A percentile compares a stretch with the other conserved stretches of the same genome.
Conservation (phyloP, 257 asterid species). For the Eucommia ulmoides region DNA sequence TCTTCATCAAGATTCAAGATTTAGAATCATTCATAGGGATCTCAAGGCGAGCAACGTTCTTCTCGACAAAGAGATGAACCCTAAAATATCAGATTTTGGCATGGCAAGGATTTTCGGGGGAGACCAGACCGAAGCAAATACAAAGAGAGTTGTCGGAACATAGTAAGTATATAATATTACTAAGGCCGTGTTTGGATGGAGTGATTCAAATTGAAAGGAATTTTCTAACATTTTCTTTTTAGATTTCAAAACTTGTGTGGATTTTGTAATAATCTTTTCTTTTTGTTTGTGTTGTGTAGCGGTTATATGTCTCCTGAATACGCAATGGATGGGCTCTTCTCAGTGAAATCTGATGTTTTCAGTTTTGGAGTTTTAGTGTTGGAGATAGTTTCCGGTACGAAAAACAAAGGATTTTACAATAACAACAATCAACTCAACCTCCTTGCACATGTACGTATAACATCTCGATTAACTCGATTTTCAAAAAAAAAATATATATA, state of each 20-base stretch:
- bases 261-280: not conserved
- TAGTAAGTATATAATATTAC: slow-evolving; percentile 21
- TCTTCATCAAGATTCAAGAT: slow-evolving; percentile 35
- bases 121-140: too few species aligned
- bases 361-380: slow-evolving; percentile 30
- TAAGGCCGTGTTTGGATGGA: slow-evolving; percentile 29
- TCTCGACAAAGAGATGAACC: too few species aligned
- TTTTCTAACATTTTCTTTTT: not conserved
- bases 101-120: too few species aligned
- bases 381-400: slow-evolving; percentile 25
- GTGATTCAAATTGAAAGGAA: too few species aligned
- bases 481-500: too few species aligned
- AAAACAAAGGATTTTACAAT: slow-evolving; percentile 27
- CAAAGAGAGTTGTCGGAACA: too few species aligned
- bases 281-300: slow-evolving; percentile 13
- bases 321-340: slow-evolving; percentile 21
- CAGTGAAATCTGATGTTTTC: slow-evolving; percentile 28
- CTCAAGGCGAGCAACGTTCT: too few species aligned
- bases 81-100: too few species aligned
- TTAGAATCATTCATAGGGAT: too few species aligned
- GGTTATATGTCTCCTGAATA: slow-evolving; percentile 53
- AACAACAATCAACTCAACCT: slow-evolving; percentile 30
- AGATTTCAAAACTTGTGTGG: not conserved
- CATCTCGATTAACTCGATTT: too few species aligned
- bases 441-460: slow-evolving; percentile 30